Base-by-base conservation (phyloP, 202 grass and related monocot genomes). In the Panicum hallii region DNA sequence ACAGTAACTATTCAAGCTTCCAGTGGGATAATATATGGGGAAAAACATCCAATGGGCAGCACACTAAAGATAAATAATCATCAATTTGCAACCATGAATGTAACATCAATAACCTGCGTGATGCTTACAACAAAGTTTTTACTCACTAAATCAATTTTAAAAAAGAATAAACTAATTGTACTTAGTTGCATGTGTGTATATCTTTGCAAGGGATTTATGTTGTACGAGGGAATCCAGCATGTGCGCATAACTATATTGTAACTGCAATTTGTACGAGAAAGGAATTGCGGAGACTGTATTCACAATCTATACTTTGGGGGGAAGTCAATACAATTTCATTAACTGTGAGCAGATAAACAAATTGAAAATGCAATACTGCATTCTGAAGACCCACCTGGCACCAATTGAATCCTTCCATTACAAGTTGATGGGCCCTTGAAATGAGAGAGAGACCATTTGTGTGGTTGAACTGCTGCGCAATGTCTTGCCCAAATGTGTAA, bases 401-500 rank as follows among this genome's bases (percentile, higher is more conserved):
- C 95, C 92, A 94, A 81, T 97, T 97, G 80, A 83, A 97, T 48
- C 95, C 95, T 90, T 97, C 95, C 95, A 97, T 97, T 67, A 97
- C 95, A 91, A 97, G 92, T 82, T 97, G 95, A 82, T 97, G 95
- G 28, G 95, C 95, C 62, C 95, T 90, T 72, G 95, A 92, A 78
- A 97, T 93, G 55, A 97, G 92, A 86, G 79, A 93, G 44, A 97
- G 87, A 16, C 95, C 95, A 68, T 97, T 97, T 14, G 95, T 97
- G 82, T 97, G 95, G 70, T 97, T 97, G 72, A 97, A 97, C 28
- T 93, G 92, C 57, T 97, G 92, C 6, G 95, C 95, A 45, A 97
- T 97, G 77, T 97, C 95, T 79, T 97, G 95, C 50, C 95, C 95
- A 82, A 97, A 97, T 40, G 92, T 97, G 83, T 94, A 97, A 48